A percentile compares a stretch with the other conserved stretches of the same genome.
phyloP scores from a whole-genome alignment of 805 yeast genomes.

The Tetrapisispora pingtungensis region DNA sequence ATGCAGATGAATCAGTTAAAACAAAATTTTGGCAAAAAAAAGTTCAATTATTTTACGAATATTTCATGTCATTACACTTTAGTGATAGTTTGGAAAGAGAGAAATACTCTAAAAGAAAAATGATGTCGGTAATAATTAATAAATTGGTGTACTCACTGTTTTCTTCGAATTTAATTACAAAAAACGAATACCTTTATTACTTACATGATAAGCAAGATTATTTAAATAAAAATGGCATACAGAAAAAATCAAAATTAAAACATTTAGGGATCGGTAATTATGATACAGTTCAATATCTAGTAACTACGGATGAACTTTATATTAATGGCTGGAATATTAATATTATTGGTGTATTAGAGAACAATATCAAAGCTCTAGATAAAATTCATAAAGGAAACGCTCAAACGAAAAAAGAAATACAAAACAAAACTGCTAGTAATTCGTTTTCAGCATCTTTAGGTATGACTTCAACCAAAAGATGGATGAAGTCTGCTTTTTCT shows the following conservation, averaged over 20 bases:
- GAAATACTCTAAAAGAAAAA: constrained; percentile 60
- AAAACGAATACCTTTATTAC: constrained; percentile 43
- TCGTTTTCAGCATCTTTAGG: not conserved
- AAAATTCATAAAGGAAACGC: not conserved
- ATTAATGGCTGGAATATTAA: constrained; percentile 54
- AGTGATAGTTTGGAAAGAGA: constrained; percentile 67
- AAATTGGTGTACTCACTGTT: constrained; percentile 55
- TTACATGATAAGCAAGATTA: constrained; percentile 23
- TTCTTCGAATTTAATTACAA: constrained; percentile 65
- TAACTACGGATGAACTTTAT: constrained; percentile 26
- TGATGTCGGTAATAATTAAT: constrained; percentile 48
- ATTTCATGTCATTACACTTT: constrained; percentile 60
- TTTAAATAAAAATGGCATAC: constrained; percentile 19
- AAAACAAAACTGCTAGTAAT: not conserved
- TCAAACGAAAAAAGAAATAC: not conserved
- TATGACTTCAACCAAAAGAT: constrained; percentile 12
- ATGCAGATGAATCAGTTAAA: constrained; percentile 29
- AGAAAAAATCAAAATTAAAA: constrained; percentile 23
- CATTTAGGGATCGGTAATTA: constrained; percentile 32
- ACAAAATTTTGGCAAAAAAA: constrained; percentile 69
- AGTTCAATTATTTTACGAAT: constrained; percentile 73
- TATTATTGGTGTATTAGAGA: constrained; percentile 49
- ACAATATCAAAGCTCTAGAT: constrained; percentile 1
- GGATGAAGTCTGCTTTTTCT: constrained; percentile 25
- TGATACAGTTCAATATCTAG: constrained; percentile 27